Percentiles rank a stretch among this genome's conserved stretches.
These are phyloP conservation scores for Geotrichum restrictum DNA, from an alignment of 1,139 yeast species.

Conservation along the genomic window DNA sequence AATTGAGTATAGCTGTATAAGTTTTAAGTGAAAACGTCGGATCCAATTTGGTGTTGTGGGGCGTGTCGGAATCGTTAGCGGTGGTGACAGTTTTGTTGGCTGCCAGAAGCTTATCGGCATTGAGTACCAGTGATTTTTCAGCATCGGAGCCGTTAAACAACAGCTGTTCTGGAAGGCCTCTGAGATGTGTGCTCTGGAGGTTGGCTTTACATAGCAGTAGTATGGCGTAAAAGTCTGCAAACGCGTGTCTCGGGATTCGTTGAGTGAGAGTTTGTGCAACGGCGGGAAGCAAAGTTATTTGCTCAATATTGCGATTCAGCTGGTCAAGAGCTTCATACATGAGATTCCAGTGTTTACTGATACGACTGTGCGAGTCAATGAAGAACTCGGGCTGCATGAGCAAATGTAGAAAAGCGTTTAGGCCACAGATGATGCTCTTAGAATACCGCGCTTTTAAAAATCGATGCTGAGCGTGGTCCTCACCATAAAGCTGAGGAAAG, in stretches of 20 bases:
- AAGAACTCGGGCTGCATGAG: conserved; percentile 13
- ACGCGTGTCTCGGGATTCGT: conserved; percentile 24
- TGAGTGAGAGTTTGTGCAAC: conserved; percentile 23
- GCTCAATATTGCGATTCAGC: conserved; percentile 18
- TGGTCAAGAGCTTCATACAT: conserved; percentile 23
- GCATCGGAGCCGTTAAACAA: conserved; percentile 25
- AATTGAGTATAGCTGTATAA: conserved; percentile 8
- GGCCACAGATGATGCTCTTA: conserved; percentile 16
- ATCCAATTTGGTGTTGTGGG: background rate
- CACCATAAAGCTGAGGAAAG: background rate
- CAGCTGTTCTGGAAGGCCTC: conserved; percentile 19
- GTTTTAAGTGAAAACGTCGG: conserved; percentile 8
- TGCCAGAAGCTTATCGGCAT: conserved; percentile 24
- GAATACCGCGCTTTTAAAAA: conserved; percentile 15
- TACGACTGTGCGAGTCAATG: background rate
- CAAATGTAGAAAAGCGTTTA: conserved; percentile 20
- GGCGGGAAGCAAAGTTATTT: conserved; percentile 23
- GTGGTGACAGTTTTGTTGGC: conserved; percentile 6
- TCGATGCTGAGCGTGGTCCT: background rate
- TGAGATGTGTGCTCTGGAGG: conserved; percentile 17
- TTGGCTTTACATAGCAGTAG: conserved; percentile 25
- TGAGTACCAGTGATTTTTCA: conserved; percentile 24
- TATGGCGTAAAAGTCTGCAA: conserved; percentile 26
- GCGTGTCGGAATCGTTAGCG: no score
- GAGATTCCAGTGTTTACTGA: conserved; percentile 22